Percentiles rank a stretch among this genome's conserved stretches.
Evolutionary conservation across 805 yeast genomes (phyloP).

Genomic region (Candida sonorensis): DNA sequence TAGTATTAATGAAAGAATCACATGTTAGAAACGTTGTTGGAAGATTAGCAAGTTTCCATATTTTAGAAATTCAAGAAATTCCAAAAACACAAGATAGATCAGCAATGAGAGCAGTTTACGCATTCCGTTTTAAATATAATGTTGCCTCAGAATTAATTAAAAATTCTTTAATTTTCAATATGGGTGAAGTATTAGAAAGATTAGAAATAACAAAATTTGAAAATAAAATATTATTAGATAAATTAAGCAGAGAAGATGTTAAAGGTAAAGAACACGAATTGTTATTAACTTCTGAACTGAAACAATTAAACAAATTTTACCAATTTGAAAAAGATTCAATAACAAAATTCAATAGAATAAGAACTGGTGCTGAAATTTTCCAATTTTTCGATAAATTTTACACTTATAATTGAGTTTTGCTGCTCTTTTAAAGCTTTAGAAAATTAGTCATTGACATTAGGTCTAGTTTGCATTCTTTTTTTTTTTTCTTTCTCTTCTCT

Average conservation of each 20-base stretch:
- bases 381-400: slow-evolving; percentile 21
- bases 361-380: slow-evolving; percentile 51
- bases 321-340: slow-evolving; percentile 48
- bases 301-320: slow-evolving; percentile 58
- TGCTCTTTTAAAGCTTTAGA: too few species aligned
- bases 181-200: slow-evolving; percentile 44
- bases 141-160: slow-evolving; percentile 30
- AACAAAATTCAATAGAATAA: slow-evolving; percentile 49
- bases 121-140: slow-evolving; percentile 52
- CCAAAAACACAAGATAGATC: slow-evolving; percentile 90
- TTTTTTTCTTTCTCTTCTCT: too few species aligned
- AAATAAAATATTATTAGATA: slow-evolving; percentile 62
- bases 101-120: slow-evolving; percentile 78
- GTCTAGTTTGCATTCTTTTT: too few species aligned
- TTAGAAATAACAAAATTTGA: slow-evolving; percentile 49
- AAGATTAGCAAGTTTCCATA: slow-evolving; percentile 58
- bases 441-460: too few species aligned
- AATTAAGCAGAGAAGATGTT: slow-evolving; percentile 86
- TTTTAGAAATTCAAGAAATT: slow-evolving; percentile 85
- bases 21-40: slow-evolving; percentile 69
- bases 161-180: slow-evolving; percentile 42
- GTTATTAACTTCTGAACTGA: slow-evolving; percentile 66
- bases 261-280: slow-evolving; percentile 72
- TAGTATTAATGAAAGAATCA: slow-evolving; percentile 70
- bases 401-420: too few species aligned